Percentiles rank a stretch among this genome's conserved stretches.
Conservation (phyloP, 148 eudicot genomes). For the Chenopodium quinoa region DNA sequence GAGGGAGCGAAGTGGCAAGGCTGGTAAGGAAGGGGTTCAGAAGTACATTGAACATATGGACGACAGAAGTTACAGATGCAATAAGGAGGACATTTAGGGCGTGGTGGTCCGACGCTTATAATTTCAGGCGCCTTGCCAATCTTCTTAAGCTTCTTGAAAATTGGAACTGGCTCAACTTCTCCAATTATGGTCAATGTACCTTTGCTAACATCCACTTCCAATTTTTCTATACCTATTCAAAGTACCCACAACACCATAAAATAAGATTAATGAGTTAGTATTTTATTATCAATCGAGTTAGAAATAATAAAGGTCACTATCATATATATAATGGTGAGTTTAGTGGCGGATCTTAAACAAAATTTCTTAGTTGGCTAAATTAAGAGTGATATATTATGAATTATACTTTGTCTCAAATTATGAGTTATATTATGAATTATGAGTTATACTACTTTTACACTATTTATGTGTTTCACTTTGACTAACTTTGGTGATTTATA, state of each 20-base stretch:
- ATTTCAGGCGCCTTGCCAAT: conserved; percentile 24
- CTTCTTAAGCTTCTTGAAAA: conserved; percentile 27
- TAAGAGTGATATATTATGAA: no score
- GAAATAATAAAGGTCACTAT: neutral
- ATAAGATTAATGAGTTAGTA: no score
- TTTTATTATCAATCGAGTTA: no score
- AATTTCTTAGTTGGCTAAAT: no score
- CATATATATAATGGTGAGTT: neutral
- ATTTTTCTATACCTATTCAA: conserved; percentile 19
- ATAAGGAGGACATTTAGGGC: conserved; percentile 2
- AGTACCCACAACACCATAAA: no score
- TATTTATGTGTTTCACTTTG: no score
- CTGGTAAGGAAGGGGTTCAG: neutral
- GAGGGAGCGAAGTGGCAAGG: neutral
- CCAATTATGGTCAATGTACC: conserved; percentile 25
- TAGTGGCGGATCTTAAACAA: no score
- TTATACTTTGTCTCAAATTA: no score
- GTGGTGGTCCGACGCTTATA: conserved; percentile 18
- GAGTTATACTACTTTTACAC: no score
- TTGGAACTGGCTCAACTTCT: conserved; percentile 24
- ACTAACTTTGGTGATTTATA: no score
- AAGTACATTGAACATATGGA: neutral
- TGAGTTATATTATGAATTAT: no score
- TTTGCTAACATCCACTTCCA: conserved; percentile 18
- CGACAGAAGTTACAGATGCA: conserved; percentile 16